These are phyloP conservation scores for Effrenium voratum DNA, from an alignment of 73 alveolate genomes.

Conservation along the genomic window DNA sequence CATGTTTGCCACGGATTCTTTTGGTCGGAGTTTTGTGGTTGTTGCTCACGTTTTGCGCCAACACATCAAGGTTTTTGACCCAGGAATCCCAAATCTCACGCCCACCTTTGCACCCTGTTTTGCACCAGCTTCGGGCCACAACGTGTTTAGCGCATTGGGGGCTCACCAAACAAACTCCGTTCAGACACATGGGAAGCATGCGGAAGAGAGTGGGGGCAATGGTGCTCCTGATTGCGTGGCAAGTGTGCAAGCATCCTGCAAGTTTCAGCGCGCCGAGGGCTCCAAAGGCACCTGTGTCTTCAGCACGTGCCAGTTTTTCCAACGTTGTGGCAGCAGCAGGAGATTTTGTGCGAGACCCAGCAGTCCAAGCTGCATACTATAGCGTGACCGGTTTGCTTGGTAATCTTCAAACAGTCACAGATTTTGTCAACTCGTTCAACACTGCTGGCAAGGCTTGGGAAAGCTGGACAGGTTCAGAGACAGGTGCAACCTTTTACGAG, in stretches of 20 bases:
- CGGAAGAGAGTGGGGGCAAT: conserved; percentile 54
- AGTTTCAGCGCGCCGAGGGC: conserved; percentile 50
- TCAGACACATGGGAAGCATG: conserved; percentile 65
- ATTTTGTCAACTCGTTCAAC: conserved; percentile 61
- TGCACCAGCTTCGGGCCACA: too few relatives aligned
- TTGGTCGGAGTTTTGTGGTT: too few relatives aligned
- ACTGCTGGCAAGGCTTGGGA: conserved; percentile 46
- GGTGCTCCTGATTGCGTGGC: conserved; percentile 53
- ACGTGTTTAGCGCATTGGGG: too few relatives aligned
- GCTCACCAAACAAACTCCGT: too few relatives aligned
- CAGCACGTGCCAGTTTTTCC: conserved; percentile 49
- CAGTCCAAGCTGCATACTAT: conserved; percentile 52
- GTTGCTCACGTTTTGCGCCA: too few relatives aligned
- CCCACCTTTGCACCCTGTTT: too few relatives aligned
- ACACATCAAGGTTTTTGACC: too few relatives aligned
- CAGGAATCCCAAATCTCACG: too few relatives aligned
- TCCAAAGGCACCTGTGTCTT: conserved; percentile 45
- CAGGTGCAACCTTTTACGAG: conserved; percentile 34
- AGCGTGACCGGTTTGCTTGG: conserved; percentile 7
- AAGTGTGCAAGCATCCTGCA: conserved; percentile 26
- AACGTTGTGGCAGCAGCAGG: conserved; percentile 39
- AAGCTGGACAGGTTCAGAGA: conserved; percentile 42
- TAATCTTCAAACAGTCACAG: conserved; percentile 47
- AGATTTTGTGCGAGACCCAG: conserved; percentile 30
- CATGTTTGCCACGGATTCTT: too few relatives aligned